Evolutionary conservation across 1,139 yeast species (phyloP).

Genomic region (Ashbya aceris): DNA sequence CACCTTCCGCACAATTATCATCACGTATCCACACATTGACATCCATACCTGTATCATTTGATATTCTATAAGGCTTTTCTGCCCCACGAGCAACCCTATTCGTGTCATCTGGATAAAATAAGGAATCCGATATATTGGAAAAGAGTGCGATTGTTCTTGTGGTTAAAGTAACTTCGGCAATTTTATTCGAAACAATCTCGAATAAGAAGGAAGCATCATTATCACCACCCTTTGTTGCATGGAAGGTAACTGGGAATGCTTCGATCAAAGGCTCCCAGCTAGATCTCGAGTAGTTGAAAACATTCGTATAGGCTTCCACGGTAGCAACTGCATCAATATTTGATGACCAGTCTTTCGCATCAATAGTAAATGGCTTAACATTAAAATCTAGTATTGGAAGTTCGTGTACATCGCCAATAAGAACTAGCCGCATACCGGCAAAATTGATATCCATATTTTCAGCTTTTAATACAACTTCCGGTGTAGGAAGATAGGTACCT

Average conservation of each 20-base stretch:
- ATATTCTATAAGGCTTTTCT: slow-evolving; percentile 71
- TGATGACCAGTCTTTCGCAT: slow-evolving; percentile 84
- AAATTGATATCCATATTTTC: slow-evolving; percentile 64
- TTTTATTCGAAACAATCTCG: slow-evolving; percentile 62
- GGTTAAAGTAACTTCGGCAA: slow-evolving; percentile 75
- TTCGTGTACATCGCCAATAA: slow-evolving; percentile 91
- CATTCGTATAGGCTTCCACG: slow-evolving; percentile 62
- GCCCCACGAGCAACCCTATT: slow-evolving; percentile 59
- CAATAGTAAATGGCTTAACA: slow-evolving; percentile 61
- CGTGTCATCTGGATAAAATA: slow-evolving; percentile 42
- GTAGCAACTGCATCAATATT: slow-evolving; percentile 67
- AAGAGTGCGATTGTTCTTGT: slow-evolving; percentile 72
- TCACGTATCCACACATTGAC: slow-evolving; percentile 67
- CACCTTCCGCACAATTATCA: slow-evolving; percentile 15
- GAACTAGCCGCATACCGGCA: slow-evolving; percentile 77
- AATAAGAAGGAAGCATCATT: slow-evolving; percentile 40
- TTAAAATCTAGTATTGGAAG: slow-evolving; percentile 81
- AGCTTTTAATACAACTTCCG: slow-evolving; percentile 45
- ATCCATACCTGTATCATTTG: slow-evolving; percentile 79
- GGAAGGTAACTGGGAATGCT: slow-evolving; percentile 75
- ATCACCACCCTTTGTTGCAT: slow-evolving; percentile 43
- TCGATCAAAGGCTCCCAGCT: slow-evolving; percentile 96
- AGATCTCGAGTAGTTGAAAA: slow-evolving; percentile 84
- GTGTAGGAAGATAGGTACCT: slow-evolving; percentile 12
- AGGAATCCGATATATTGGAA: slow-evolving; percentile 54